Conservation (phyloP, 192 early-diverging fungal species). For the Coemansia aciculifera region DNA sequence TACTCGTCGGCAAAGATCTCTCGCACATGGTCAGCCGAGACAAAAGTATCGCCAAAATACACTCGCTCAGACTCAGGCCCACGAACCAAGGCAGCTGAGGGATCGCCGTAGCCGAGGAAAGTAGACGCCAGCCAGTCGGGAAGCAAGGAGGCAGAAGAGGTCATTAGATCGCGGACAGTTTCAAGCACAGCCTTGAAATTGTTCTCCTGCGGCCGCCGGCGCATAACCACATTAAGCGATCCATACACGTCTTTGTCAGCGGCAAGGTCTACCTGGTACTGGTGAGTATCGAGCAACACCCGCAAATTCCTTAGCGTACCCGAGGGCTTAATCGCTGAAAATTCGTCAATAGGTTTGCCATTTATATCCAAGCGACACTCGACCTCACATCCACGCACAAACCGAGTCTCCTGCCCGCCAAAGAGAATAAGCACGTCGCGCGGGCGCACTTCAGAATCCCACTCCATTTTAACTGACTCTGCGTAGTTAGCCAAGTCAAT, state of each 20-base stretch:
- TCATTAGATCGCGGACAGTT: slow-evolving; percentile 86
- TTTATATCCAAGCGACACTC: slow-evolving; percentile 71
- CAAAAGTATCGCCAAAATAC: slow-evolving; percentile 87
- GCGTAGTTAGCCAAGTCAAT: slow-evolving; percentile 69
- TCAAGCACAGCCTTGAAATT: slow-evolving; percentile 93
- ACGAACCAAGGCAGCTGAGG: slow-evolving; percentile 57
- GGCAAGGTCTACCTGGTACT: slow-evolving; percentile 59
- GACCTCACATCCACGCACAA: slow-evolving; percentile 85
- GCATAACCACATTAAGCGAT: slow-evolving; percentile 86
- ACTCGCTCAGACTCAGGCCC: slow-evolving; percentile 58
- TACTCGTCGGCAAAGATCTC: slow-evolving; percentile 59
- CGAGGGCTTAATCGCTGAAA: slow-evolving; percentile 12
- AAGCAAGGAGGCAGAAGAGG: slow-evolving; percentile 45
- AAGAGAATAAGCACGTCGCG: slow-evolving; percentile 91
- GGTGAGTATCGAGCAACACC: slow-evolving; percentile 82
- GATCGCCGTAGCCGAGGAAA: slow-evolving; percentile 96
- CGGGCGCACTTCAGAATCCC: slow-evolving; percentile 77
- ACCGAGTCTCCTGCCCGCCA: slow-evolving; percentile 24
- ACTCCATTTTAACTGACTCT: slow-evolving; percentile 77
- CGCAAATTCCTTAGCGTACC: slow-evolving; percentile 61
- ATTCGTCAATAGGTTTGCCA: slow-evolving; percentile 60
- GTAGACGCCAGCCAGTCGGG: slow-evolving; percentile 91
- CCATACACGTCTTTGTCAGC: slow-evolving; percentile 68
- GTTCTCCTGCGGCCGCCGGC: slow-evolving; percentile 86
- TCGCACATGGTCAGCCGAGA: slow-evolving; percentile 75